These are phyloP conservation scores for Flaveria sonorensis DNA, from an alignment of 129 eudicot species.

Conservation along the genomic window DNA sequence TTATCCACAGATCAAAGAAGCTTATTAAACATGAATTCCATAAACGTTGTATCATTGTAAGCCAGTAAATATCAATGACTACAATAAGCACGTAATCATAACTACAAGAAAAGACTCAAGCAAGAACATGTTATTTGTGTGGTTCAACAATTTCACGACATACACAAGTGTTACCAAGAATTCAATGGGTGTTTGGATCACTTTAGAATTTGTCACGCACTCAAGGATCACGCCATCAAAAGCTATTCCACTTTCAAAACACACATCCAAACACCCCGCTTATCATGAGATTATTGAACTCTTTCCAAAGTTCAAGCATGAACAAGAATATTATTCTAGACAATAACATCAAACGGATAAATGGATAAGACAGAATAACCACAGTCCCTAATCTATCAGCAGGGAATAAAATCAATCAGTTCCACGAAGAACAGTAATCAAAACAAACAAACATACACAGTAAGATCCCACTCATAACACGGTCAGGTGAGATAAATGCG, in stretches of 20 bases:
- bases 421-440: neutral
- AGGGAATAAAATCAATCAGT: neutral
- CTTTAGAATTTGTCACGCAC: neutral
- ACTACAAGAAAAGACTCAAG: neutral
- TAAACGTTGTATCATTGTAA: neutral
- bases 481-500: too few relatives aligned
- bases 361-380: neutral
- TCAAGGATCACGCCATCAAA: neutral
- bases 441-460: too few relatives aligned
- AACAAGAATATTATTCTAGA: neutral
- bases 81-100: neutral
- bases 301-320: neutral
- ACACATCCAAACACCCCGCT: neutral
- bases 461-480: too few relatives aligned
- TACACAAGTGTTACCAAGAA: neutral
- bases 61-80: neutral
- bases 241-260: neutral
- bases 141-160: neutral
- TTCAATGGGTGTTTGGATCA: too few relatives aligned
- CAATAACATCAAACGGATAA: neutral
- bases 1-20: neutral
- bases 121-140: neutral
- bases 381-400: neutral
- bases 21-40: neutral
- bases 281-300: neutral